Percentiles rank a stretch among this genome's conserved stretches.
Conservation (phyloP, 2,329 filamentous ascomycete genomes). For the Gnomoniopsis smithogilvyi region DNA sequence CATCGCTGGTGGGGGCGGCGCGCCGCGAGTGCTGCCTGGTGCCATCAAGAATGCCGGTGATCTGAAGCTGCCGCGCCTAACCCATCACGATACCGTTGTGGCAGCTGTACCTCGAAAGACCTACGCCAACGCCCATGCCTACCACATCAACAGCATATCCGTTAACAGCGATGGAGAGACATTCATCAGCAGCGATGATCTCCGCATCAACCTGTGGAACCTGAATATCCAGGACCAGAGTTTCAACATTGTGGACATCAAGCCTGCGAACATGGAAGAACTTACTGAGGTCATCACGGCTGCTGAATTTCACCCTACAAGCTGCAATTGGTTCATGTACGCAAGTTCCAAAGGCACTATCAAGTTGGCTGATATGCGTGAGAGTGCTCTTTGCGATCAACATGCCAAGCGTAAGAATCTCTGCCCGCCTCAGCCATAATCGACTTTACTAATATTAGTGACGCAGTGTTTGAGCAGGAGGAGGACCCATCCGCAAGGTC, state of each 20-base stretch:
- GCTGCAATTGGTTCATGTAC: constrained; percentile 99
- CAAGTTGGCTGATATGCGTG: constrained; percentile 97
- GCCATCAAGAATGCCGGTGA: constrained; percentile 79
- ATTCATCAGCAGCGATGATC: constrained; percentile 97
- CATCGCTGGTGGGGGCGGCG: constrained; percentile 72
- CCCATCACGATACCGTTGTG: constrained; percentile 97
- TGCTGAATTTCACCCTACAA: constrained; percentile 92
- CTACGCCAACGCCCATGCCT: constrained; percentile 97
- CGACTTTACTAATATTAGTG: background rate
- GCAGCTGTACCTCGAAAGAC: constrained; percentile 93
- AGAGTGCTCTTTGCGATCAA: constrained; percentile 92
- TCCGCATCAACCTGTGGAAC: constrained; percentile 98
- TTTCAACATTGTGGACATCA: constrained; percentile 99
- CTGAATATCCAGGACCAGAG: constrained; percentile 99
- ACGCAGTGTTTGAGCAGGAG: constrained; percentile 93
- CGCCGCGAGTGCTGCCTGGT: constrained; percentile 68
- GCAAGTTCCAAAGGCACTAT: constrained; percentile 98
- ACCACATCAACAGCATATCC: constrained; percentile 99
- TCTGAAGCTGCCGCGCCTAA: constrained; percentile 91
- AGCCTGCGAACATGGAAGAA: constrained; percentile 99
- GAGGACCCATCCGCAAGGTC: constrained; percentile 95
- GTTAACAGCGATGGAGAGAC: constrained; percentile 99
- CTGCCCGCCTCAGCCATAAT: constrained; percentile 7
- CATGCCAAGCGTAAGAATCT: constrained; percentile 80
- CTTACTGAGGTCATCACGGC: constrained; percentile 98